These are phyloP conservation scores for Yarrowia yakushimensis DNA, from an alignment of 805 yeast genomes.

Conservation along the genomic window DNA sequence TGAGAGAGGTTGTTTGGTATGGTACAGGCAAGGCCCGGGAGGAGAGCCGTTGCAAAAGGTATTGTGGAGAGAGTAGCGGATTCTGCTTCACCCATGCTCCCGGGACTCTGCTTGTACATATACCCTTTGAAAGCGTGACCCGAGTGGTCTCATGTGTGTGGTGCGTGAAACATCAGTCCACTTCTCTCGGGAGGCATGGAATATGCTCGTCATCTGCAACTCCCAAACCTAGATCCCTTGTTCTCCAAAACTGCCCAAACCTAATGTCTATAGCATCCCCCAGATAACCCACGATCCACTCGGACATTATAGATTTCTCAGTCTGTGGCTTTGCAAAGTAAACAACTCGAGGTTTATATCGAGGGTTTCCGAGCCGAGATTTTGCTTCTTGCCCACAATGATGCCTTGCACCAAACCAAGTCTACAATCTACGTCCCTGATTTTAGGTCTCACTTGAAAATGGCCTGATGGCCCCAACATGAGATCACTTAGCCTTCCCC, in stretches of 20 bases:
- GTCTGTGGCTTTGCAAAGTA: not conserved
- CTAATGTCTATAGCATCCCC: not conserved
- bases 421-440: not conserved
- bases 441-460: not conserved
- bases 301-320: too few relatives aligned
- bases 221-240: not conserved
- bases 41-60: not conserved
- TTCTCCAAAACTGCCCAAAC: not conserved
- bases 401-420: too few relatives aligned
- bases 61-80: not conserved
- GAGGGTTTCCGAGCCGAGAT: not conserved
- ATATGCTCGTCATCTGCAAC: not conserved
- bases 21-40: not conserved
- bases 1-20: not conserved
- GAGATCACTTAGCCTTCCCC: not conserved
- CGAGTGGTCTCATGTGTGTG: conserved; percentile 3
- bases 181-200: conserved; percentile 8
- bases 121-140: not conserved
- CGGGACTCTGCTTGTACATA: not conserved
- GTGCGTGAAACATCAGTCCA: conserved; percentile 23
- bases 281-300: too few relatives aligned
- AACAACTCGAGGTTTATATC: not conserved
- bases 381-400: too few relatives aligned
- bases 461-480: not conserved
- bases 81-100: not conserved